Percentiles rank a stretch among this genome's conserved stretches.
phyloP scores from a whole-genome alignment of 192 early-diverging fungal species.

The Umbelopsis isabellina region DNA sequence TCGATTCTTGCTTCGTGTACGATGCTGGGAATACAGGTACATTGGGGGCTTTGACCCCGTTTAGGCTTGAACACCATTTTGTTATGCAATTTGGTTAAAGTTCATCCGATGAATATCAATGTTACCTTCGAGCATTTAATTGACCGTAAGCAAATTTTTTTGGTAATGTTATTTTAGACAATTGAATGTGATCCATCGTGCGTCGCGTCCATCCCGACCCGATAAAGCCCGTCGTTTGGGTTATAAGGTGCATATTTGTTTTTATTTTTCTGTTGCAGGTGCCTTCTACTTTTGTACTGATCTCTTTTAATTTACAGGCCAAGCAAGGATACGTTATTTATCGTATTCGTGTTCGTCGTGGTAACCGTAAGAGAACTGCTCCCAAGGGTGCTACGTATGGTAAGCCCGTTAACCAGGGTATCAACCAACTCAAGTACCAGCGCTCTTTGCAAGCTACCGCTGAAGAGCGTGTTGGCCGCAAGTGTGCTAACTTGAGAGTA shows the following conservation, averaged over 20 bases:
- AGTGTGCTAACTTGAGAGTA: constrained; percentile 96
- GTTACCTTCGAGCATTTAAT: constrained; percentile 19
- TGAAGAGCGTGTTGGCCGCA: constrained; percentile 97
- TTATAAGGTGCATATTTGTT: constrained; percentile 72
- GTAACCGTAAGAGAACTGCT: constrained; percentile 95
- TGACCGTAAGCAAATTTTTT: constrained; percentile 19
- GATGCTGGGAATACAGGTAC: constrained; percentile 97
- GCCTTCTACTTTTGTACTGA: background rate
- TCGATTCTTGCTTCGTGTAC: constrained; percentile 96
- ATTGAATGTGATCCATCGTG: constrained; percentile 98
- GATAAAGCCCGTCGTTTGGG: constrained; percentile 99
- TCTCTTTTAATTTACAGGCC: constrained; percentile 53
- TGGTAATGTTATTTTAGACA: constrained; percentile 62
- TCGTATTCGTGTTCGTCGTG: constrained; percentile 97
- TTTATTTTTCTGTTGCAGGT: background rate
- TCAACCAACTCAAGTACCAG: constrained; percentile 98
- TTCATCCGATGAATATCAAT: constrained; percentile 38
- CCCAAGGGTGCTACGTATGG: constrained; percentile 98
- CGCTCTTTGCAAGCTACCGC: constrained; percentile 89
- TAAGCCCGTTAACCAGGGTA: constrained; percentile 97
- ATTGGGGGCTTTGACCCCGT: constrained; percentile 17
- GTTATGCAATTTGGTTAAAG: constrained; percentile 15
- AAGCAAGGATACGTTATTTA: constrained; percentile 99
- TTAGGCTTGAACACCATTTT: constrained; percentile 31
- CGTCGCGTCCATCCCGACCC: constrained; percentile 95